Base-by-base conservation (phyloP, 208 protist species). In the Histomonas meleagridis region DNA sequence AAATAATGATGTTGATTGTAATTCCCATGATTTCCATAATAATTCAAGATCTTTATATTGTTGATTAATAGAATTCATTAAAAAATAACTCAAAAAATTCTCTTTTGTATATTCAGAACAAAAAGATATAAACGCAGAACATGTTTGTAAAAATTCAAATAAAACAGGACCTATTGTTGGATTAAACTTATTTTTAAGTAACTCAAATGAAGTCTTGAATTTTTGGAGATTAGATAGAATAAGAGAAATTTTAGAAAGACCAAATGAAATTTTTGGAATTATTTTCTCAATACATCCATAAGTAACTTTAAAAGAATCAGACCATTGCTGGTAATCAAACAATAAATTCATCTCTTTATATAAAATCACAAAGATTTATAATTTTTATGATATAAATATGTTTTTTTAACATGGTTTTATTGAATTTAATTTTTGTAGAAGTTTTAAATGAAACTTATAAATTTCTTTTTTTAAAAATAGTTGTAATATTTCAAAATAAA, bases 71-170 rank as follows among this genome's bases (percentile, higher is more conserved):
- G 40, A 18, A n/a, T 48, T 5, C 18, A 28, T 32, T 26, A 86
- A 55, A 55, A 86, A n/a, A 46, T 57, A 55, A 38, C 55, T 32
- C 38, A 86, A 16, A 5, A 43, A 51, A 53, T 86, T 86, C 38
- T 51, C 23, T 38, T 55, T 28, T 86, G 43, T 43, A 86, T 86
- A 86, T 86, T 86, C 18, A 5, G 46, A 55, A 16, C 51, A 55
- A 40, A 86, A 53, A 26, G 46, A 32, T 38, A 86, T 43, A 86
- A 86, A 86, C 51, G 76, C 76, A 5, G 76, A 2, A 0, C 40
- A 51, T 32, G 76, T 86, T n/a, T 86, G 51, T 9, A 49, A 43
- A 86, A 86, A 86, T 16, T 86, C 76, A 28, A 86, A 46, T 38
- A 86, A 38, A 55, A 57, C 32, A 5, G 9, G 46, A 10, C 14